Evolutionary conservation across 1,139 yeast genomes (phyloP), one percentile per base, ranked within the genome.

Genomic region (Blastobotrys elegans): DNA sequence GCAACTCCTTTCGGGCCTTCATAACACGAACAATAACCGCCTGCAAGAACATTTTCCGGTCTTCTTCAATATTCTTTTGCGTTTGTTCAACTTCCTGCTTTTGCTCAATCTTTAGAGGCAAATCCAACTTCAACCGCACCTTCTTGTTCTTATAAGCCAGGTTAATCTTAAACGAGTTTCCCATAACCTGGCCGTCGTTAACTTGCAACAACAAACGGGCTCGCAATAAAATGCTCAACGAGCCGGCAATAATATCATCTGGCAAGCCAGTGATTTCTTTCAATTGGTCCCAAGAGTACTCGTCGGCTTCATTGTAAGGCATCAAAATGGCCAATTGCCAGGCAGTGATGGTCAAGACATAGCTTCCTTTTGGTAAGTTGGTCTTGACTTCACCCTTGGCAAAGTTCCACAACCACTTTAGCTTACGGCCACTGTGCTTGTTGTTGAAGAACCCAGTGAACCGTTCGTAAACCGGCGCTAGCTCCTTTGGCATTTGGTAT

Each of bases 361-460:
- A 95, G 3, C 92, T 88, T 3, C 57, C 57, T 48, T 65, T 66
- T 5, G 92, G 79, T 55, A 89, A 76, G 62, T 86, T 85, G n/a
- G 95, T 96, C 66, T 82, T 85, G 48, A 94, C 70, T 64, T 94
- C 99, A 53, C 95, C 95, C 66, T 94, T 85, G 40, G 95, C 88
- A 62, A 88, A 82, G 57, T 88, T 86, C 97, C 97, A 94, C 50
- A 92, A 75, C 98, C 98, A 94, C 62, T 86, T 84, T 60, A 94
- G 77, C 56, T 88, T 82, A 65, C 98, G 77, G 13, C 97, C 97
- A 52, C 75, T 79, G 65, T 92, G 97, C 60, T 85, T 85, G 41
- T 75, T 71, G 43, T 79, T 75, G 64, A 92, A 94, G 52, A 84
- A 76, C 40, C 76, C 74, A 51, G 80, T 80, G 50, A 92, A 81